phyloP scores from a whole-genome alignment of 169 alveolate species.

The Plasmodium inui region DNA sequence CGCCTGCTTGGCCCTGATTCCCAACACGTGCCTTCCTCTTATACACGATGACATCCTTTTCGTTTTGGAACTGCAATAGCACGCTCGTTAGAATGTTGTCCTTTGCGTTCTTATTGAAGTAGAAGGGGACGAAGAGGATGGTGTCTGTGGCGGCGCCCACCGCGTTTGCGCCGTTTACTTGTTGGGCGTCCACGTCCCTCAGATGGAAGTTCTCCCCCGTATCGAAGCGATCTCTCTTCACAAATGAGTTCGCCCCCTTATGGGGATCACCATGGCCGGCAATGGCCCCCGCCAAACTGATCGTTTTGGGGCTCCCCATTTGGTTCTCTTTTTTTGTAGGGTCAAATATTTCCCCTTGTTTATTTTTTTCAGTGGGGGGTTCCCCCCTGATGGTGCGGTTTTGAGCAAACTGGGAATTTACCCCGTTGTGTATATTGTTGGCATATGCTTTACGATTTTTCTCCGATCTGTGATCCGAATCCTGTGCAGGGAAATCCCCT shows the following conservation, averaged over 20 bases:
- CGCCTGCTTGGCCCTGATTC: not conserved
- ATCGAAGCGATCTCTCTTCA: not conserved
- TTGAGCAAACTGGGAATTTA: not conserved
- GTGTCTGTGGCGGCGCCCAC: not conserved
- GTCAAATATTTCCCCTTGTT: not conserved
- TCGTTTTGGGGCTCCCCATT: not conserved
- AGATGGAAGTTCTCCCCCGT: not conserved
- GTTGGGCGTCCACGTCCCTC: not conserved
- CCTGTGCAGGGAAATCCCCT: not conserved
- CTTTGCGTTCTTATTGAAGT: constrained; percentile 70
- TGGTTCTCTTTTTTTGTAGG: not conserved
- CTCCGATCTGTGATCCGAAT: not conserved
- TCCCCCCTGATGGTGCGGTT: not conserved
- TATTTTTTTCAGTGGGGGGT: not conserved
- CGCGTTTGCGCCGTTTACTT: not conserved
- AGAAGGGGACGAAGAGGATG: constrained; percentile 58
- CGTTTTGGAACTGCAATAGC: constrained; percentile 39
- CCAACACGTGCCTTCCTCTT: constrained; percentile 4
- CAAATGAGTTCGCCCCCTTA: not conserved
- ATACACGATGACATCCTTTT: constrained; percentile 7
- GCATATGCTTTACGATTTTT: not conserved
- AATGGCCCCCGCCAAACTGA: not conserved
- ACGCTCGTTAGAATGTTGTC: constrained; percentile 67
- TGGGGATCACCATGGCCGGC: not conserved
- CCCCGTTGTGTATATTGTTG: not conserved